Evolutionary conservation across 2,329 filamentous ascomycete genomes (phyloP).

Genomic region (Hypoxylon sp.): DNA sequence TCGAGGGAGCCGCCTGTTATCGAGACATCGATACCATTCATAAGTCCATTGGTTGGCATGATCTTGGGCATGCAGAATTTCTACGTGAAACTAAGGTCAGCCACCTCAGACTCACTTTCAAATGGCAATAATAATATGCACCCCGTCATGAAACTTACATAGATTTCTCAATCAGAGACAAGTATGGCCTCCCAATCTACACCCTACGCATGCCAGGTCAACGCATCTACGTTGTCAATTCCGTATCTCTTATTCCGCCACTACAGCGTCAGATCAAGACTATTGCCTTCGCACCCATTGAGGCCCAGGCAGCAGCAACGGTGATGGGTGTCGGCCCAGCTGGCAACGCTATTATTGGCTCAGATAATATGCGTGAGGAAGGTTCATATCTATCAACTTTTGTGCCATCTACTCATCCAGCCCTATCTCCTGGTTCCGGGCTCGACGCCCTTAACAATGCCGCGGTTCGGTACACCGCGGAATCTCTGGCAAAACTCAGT

Average conservation of each 20-base stretch:
- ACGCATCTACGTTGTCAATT: constrained; percentile 41
- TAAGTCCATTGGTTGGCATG: constrained; percentile 17
- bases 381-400: constrained; percentile 18
- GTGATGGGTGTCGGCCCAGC: constrained; percentile 31
- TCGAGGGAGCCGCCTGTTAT: constrained; percentile 26
- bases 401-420: constrained; percentile 19
- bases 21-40: constrained; percentile 25
- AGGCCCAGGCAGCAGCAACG: constrained; percentile 20
- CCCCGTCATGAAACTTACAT: not conserved
- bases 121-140: too few relatives aligned
- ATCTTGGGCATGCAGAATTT: not conserved
- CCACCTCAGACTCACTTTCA: not conserved
- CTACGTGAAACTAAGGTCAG: not conserved
- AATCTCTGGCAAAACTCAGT: constrained; percentile 19
- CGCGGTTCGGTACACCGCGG: constrained; percentile 11
- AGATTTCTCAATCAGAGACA: constrained; percentile 27
- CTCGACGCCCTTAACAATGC: constrained; percentile 34
- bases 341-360: constrained; percentile 31
- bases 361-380: constrained; percentile 19
- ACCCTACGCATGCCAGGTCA: constrained; percentile 35
- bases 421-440: constrained; percentile 29
- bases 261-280: constrained; percentile 37
- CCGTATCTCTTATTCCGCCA: constrained; percentile 24
- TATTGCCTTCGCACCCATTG: constrained; percentile 35
- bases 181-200: constrained; percentile 35